phyloP scores from a whole-genome alignment of 768 basidiomycete genomes.

The Favolaschia claudopus region DNA sequence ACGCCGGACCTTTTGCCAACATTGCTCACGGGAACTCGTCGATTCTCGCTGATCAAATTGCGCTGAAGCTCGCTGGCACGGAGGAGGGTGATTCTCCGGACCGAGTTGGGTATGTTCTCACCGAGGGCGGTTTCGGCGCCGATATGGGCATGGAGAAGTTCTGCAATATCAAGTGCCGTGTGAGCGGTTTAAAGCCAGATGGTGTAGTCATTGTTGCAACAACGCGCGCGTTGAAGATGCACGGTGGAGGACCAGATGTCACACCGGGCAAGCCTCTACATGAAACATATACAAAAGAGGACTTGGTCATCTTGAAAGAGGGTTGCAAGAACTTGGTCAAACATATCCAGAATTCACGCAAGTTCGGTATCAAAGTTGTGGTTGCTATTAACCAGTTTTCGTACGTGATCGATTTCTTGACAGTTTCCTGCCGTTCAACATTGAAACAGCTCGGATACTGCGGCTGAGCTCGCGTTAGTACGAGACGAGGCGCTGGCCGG shows the following conservation, averaged over 20 bases:
- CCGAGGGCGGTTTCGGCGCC: conserved; percentile 98
- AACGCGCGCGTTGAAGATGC: conserved; percentile 98
- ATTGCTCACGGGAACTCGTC: conserved; percentile 99
- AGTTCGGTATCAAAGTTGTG: conserved; percentile 96
- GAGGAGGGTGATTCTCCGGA: conserved; percentile 88
- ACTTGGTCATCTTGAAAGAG: conserved; percentile 86
- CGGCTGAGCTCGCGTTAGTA: conserved; percentile 87
- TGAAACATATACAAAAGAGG: conserved; percentile 93
- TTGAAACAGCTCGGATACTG: conserved; percentile 77
- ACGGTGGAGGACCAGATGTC: conserved; percentile 97
- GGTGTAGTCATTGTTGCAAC: conserved; percentile 97
- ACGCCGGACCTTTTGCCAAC: conserved; percentile 98
- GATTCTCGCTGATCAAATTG: conserved; percentile 96
- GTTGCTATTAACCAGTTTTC: conserved; percentile 95
- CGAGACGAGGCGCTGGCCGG: conserved; percentile 79
- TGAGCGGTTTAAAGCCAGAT: conserved; percentile 92
- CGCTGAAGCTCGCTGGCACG: conserved; percentile 94
- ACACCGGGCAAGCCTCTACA: conserved; percentile 94
- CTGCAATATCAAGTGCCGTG: conserved; percentile 98
- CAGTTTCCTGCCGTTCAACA: conserved; percentile 1
- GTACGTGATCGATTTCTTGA: conserved; percentile 55
- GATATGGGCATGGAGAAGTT: conserved; percentile 99
- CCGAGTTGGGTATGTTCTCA: conserved; percentile 92
- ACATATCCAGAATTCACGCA: conserved; percentile 94
- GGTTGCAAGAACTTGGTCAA: conserved; percentile 93